Conservation (phyloP, 306 rosid species). For the Acmispon strigosus region DNA sequence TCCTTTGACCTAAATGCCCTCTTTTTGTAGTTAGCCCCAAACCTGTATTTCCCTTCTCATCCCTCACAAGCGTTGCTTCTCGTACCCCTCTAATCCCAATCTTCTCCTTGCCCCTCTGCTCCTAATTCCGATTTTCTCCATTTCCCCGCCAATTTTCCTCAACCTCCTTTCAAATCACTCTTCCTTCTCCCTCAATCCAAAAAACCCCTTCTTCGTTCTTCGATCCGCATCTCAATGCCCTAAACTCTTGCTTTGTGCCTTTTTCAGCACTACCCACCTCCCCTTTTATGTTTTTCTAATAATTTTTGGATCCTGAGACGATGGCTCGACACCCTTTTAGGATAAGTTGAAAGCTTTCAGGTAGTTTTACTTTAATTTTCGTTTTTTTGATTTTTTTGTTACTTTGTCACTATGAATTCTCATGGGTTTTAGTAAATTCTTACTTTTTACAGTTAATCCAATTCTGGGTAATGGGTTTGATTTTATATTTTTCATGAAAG, state of each 20-base stretch:
- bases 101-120: conserved; percentile 57
- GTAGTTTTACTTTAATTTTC: background rate
- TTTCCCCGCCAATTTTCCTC: conserved; percentile 72
- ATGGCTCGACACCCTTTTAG: background rate
- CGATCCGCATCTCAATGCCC: conserved; percentile 27
- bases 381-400: background rate
- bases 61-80: conserved; percentile 55
- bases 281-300: background rate
- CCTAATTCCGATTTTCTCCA: conserved; percentile 65
- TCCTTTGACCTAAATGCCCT: conserved; percentile 89
- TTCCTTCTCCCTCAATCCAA: background rate
- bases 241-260: background rate
- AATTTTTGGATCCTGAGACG: background rate
- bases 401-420: background rate
- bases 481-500: background rate
- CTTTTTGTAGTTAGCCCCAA: conserved; percentile 33
- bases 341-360: conserved; percentile 6
- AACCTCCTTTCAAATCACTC: conserved; percentile 47
- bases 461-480: background rate
- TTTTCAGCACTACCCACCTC: background rate
- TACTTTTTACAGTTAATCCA: background rate
- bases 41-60: conserved; percentile 74
- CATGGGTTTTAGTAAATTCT: background rate
- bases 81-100: conserved; percentile 64
- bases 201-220: conserved; percentile 2